Evolutionary conservation across 768 basidiomycete genomes (phyloP), one percentile per base, ranked within the genome.

Genomic region (Hydnomerulius pinastri): DNA sequence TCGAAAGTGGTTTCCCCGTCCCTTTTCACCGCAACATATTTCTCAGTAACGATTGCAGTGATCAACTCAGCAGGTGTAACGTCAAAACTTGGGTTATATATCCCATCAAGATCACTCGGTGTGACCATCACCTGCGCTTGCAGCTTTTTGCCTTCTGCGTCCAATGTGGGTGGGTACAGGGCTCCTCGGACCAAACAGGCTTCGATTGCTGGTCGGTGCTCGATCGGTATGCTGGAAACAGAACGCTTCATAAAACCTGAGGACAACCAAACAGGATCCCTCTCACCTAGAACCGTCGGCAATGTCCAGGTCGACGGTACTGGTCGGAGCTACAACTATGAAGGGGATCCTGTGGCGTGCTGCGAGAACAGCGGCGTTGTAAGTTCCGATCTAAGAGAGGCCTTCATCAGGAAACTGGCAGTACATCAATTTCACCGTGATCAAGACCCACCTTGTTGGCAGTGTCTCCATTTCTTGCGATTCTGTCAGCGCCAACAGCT

Each of bases 1-100:
- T 94, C 87, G 59, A 92, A 90, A 21, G 52, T 62, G 2, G 64
- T 66, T 51, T 77, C 73, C 20, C 85, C 85, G 6, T 78, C 78
- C 50, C 71, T 71, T 61, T 85, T 86, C 50, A 86, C 81, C 4
- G 91, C 92, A 27, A 97, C 92, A 6, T 96, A 94, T 58, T 89
- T 92, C 73, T 98, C 96, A 2, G 94, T 98, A 11, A 95, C 93
- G 43, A 98, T 89, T 25, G 90, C 91, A n/a, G 86, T 90, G 55
- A 98, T 97, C 36, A 98, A 73, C 51, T 90, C 87, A 2, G 94
- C 92, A 1, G 95, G 94, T 0, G 96, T 98, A 13, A 98, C 93
- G 64, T 98, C 96, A 69, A 98, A 98, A 55, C 90, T 92, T 1
- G 96, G 94, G 68, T 97, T 98, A 68, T 94, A 96, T 33, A 92